Percentiles rank a stretch among this genome's conserved stretches.
Evolutionary conservation across 1,284 basidiomycete species (phyloP).

Genomic region (Pyrrhoderma noxium): DNA sequence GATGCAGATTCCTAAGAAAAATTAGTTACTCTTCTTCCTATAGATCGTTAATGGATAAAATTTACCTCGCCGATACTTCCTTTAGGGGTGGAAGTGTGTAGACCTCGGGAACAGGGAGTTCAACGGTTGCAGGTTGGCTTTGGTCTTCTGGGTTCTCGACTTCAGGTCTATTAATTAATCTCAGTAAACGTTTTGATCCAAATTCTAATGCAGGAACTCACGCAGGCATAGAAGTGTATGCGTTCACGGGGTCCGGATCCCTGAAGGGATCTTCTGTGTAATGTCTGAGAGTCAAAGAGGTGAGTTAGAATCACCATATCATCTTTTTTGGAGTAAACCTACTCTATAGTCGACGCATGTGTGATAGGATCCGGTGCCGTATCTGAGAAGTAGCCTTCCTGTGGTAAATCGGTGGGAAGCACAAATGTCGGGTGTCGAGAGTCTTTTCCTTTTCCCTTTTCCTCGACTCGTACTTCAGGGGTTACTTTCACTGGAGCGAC

Average conservation of each 20-base stretch:
- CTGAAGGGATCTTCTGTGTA: slow-evolving; percentile 15
- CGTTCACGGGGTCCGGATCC: slow-evolving; percentile 5
- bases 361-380: slow-evolving; percentile 11
- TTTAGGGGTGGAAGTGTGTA: slow-evolving; percentile 15
- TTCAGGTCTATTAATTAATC: no score
- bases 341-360: slow-evolving; percentile 3
- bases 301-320: background rate
- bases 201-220: background rate
- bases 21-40: no score
- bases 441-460: slow-evolving; percentile 15
- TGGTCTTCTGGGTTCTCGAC: no score
- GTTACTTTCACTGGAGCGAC: background rate
- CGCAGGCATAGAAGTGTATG: slow-evolving; percentile 7
- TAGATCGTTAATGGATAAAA: background rate
- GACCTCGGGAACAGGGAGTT: slow-evolving; percentile 2
- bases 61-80: slow-evolving; percentile 10
- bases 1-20: slow-evolving; percentile 2
- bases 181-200: slow-evolving; percentile 3
- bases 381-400: slow-evolving; percentile 8
- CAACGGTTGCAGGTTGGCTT: background rate
- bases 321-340: background rate
- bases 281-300: background rate
- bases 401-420: background rate
- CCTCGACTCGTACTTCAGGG: background rate
- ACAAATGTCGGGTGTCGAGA: background rate